Evolutionary conservation across 1,284 basidiomycete genomes (phyloP), one percentile per base, ranked within the genome.

Genomic region (Neolentinus lepideus): DNA sequence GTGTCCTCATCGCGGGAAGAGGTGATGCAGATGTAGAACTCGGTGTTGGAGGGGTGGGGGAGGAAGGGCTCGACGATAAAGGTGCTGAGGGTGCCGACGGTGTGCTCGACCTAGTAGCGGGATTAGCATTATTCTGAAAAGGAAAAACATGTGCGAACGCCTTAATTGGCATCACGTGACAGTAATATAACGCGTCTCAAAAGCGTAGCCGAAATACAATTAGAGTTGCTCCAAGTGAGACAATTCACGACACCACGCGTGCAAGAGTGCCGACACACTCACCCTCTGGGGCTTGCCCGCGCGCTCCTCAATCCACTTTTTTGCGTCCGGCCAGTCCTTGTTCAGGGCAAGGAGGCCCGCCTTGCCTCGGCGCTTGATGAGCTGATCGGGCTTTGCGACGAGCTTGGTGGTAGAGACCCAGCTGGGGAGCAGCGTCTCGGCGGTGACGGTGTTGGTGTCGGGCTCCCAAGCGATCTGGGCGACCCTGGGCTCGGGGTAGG

Each of bases 351-450:
- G 84, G 25, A 99, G 83, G 63, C 96, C 96, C 29, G 94, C 94
- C 84, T 99, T 99, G 66, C 97, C 97, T 64, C 97, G 90, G 66
- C 96, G 91, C 81, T 99, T 99, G 84, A 99, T 98, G 71, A 99
- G 88, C 77, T 98, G 95, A 77, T 99, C 97, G 52, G 92, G 92
- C 75, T 96, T 94, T 26, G 85, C 90, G 67, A 96, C 92, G 69
- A 95, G 90, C 79, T 94, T 93, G 64, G 85, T 80, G 67, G 76
- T 80, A 77, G 87, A 87, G 56, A 98, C 91, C 95, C 95, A 93
- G 61, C 79, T 72, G 50, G 90, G 90, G 58, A 94, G 79, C 66
- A 84, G 78, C 53, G 74, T 78, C 61, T 89, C 89, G 56, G 92
- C 83, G 38, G 90, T 92, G 77, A 97, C 85, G 29, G 85, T 73